Conservation (phyloP, 768 basidiomycete species). For the Amylocystis lapponica region DNA sequence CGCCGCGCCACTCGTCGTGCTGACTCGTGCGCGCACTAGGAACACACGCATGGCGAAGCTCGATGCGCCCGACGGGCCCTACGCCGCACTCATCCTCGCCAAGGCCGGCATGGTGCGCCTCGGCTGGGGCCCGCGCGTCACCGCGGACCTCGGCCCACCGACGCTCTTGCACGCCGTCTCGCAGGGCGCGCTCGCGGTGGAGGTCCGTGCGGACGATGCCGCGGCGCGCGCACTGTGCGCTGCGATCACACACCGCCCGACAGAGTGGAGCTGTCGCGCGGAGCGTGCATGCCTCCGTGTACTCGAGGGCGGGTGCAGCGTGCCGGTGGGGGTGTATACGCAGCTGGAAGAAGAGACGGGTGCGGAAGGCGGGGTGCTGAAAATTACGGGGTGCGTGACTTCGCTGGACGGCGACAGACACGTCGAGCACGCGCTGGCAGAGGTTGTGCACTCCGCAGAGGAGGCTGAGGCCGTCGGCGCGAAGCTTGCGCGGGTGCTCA, state of each 20-base stretch:
- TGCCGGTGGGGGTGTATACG: slow-evolving; percentile 83
- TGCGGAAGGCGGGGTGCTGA: slow-evolving; percentile 33
- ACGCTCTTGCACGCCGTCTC: slow-evolving; percentile 85
- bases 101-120: slow-evolving; percentile 87
- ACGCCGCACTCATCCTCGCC: slow-evolving; percentile 87
- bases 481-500: slow-evolving; percentile 56
- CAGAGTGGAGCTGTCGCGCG: slow-evolving; percentile 70
- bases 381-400: slow-evolving; percentile 79
- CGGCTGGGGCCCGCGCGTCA: slow-evolving; percentile 68
- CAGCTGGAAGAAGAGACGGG: slow-evolving; percentile 34
- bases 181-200: slow-evolving; percentile 88
- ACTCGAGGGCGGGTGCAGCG: slow-evolving; percentile 95
- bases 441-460: slow-evolving; percentile 41
- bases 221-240: slow-evolving; percentile 59
- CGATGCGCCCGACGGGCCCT: slow-evolving; percentile 75
- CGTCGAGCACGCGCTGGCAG: slow-evolving; percentile 57
- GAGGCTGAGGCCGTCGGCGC: slow-evolving; percentile 70
- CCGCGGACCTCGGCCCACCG: slow-evolving; percentile 67
- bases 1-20: not conserved
- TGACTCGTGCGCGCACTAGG: slow-evolving; percentile 31
- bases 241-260: slow-evolving; percentile 68
- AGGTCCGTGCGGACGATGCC: slow-evolving; percentile 67
- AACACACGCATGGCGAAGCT: slow-evolving; percentile 91
- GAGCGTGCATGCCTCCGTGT: slow-evolving; percentile 87
- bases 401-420: slow-evolving; percentile 69